Evolutionary conservation across 2,329 filamentous ascomycete genomes (phyloP), one percentile per base, ranked within the genome.

Genomic region (Colletotrichum sp.): DNA sequence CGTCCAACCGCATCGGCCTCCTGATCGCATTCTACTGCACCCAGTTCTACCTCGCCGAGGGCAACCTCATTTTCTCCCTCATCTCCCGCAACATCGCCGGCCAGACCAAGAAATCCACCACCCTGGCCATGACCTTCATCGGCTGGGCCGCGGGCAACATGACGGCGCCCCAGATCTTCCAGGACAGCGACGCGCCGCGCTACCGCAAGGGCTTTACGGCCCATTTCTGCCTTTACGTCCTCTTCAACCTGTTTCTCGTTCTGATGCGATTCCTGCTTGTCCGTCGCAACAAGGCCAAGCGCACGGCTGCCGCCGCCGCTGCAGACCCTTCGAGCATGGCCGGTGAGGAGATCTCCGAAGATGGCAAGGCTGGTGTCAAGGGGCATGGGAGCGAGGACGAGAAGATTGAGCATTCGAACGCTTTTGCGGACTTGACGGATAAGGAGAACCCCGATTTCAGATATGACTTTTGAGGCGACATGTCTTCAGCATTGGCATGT

Each of bases 11-110:
- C 3, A 83, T 84, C 3, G 85, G 86, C 32, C 81, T 88, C 2
- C 79, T 84, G 5, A 80, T 84, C 8, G 82, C 82, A 24, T 87
- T 88, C 39, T 87, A 87, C 36, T 88, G 87, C 79, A 88, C 87
- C 24, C 83, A 88, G 8, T 84, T 88, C 39, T 86, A 85, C 13
- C 84, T 85, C 3, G 86, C 85, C 0, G 83, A 87, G 6, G 84
- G 84, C 0, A 87, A 85, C 0, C 85, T 95, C 15, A 90, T 93
- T 39, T 90, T 94, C 0, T 89, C 90, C 0, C 95, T 93, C 93
- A 92, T 94, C 72, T 88, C 94, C 8, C 91, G 89, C 13, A 95
- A 95, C 81, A 93, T 92, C 0, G 93, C 88, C 0, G 93, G 93
- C 13, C 90, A 89, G n/a, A 94, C 92, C 6, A 94, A 95, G 83